phyloP scores from a whole-genome alignment of 768 basidiomycete genomes.

The Amanita phalloides region DNA sequence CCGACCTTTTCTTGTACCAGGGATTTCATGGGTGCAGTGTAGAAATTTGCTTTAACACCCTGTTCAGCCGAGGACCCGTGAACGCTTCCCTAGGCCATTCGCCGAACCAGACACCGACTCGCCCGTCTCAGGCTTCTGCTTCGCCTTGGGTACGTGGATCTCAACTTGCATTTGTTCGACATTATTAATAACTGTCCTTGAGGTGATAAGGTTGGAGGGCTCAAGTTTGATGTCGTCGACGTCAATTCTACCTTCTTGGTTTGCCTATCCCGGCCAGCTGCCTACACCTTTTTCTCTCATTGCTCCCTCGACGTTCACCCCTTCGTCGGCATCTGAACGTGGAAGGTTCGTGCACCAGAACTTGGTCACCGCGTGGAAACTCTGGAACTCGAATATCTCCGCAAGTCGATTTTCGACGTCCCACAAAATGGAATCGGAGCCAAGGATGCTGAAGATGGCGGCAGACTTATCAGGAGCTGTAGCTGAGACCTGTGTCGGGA shows the following conservation, averaged over 20 bases:
- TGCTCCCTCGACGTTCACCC: slow-evolving; percentile 89
- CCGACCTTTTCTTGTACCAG: slow-evolving; percentile 98
- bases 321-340: slow-evolving; percentile 79
- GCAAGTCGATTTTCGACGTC: slow-evolving; percentile 95
- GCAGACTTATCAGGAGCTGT: slow-evolving; percentile 91
- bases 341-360: slow-evolving; percentile 98
- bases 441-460: no score
- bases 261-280: slow-evolving; percentile 69
- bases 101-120: slow-evolving; percentile 64
- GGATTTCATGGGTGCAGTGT: slow-evolving; percentile 98
- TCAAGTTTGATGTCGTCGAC: slow-evolving; percentile 65
- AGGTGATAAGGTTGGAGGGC: slow-evolving; percentile 73
- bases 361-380: slow-evolving; percentile 81
- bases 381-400: slow-evolving; percentile 91
- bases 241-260: slow-evolving; percentile 40
- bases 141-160: slow-evolving; percentile 92
- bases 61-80: slow-evolving; percentile 66
- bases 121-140: slow-evolving; percentile 51
- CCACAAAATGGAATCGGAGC: slow-evolving; percentile 78
- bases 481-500: slow-evolving; percentile 86
- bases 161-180: slow-evolving; percentile 94
- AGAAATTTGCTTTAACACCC: slow-evolving; percentile 90
- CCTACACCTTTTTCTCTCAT: slow-evolving; percentile 97
- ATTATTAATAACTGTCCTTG: no score
- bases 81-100: slow-evolving; percentile 82